Base-by-base conservation (phyloP, 1,139 yeast species). In the Arxiozyma bovina region DNA sequence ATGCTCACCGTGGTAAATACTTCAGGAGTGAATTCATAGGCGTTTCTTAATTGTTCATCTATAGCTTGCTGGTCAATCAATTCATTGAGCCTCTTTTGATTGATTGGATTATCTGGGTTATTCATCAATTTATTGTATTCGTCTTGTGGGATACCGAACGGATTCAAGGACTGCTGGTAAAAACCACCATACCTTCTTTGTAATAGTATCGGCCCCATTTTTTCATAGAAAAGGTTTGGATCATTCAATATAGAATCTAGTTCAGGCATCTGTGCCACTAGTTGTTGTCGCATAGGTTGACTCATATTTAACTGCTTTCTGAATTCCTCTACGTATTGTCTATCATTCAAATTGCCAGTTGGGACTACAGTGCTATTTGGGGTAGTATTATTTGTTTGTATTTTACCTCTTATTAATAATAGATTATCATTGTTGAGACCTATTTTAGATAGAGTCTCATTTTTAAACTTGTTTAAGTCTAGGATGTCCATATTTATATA, bases 11-110 rank as follows among this genome's bases (percentile, higher is more conserved):
- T 72, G 0, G 91, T 84, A 70, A 93, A 93, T 45, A 88, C 79
- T 69, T 93, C 99, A 0, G 99, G 99, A 11, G 91, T 82, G 55
- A 85, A 83, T 58, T 91, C 97, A 68, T 84, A 77, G 0, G 98
- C 98, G 60, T 82, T 76, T 52, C 81, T 77, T 74, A 86, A 74
- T 65, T 89, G 90, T 60, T 87, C 94, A 57, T 86, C 85, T 40
- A 90, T 82, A 49, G 83, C 87, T 62, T 83, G 82, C 63, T 83
- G 85, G 58, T 83, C 80, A 54, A 85, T 85, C 55, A 85, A 66
- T 61, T 87, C 93, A 65, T 83, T 65, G 50, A 89, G 84, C 60
- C 79, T 76, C 25, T 77, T 77, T 63, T 88, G 94, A 58, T 78
- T 83, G 52, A 80, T 89, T 21, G 88, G 88, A 62, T 83, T 80